Conservation (phyloP, 257 asterid species). For the Solanum virginianum region DNA sequence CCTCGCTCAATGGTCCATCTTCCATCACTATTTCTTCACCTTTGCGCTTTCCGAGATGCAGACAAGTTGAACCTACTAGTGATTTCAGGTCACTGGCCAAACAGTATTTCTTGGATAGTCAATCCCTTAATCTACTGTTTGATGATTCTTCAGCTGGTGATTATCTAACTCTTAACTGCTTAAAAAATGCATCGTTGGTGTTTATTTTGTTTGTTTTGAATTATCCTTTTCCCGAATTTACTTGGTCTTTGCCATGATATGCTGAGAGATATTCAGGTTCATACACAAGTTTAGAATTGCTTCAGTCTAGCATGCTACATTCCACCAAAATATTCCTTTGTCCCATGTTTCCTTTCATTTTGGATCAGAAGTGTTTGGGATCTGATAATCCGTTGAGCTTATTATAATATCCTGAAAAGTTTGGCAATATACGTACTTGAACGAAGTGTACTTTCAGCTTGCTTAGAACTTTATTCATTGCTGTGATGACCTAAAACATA, state of each 20-base stretch:
- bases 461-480: background rate
- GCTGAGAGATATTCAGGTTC: background rate
- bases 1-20: constrained; percentile 86
- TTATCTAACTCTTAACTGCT: constrained; percentile 6
- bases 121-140: constrained; percentile 69
- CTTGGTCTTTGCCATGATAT: background rate
- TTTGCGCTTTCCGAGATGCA: constrained; percentile 68
- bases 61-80: constrained; percentile 56
- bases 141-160: constrained; percentile 68
- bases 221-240: background rate
- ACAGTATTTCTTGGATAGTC: constrained; percentile 68
- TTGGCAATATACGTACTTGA: background rate
- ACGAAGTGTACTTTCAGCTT: background rate
- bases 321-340: background rate
- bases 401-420: background rate
- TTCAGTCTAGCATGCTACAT: background rate
- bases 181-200: background rate
- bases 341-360: background rate
- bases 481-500: background rate
- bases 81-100: constrained; percentile 82
- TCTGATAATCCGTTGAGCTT: background rate
- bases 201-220: background rate
- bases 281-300: background rate
- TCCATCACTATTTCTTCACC: constrained; percentile 90
- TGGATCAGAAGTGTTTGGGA: background rate